Evolutionary conservation across 352 stramenopile species (phyloP), one percentile per base, ranked within the genome.

Genomic region (Phytophthora sojae): DNA sequence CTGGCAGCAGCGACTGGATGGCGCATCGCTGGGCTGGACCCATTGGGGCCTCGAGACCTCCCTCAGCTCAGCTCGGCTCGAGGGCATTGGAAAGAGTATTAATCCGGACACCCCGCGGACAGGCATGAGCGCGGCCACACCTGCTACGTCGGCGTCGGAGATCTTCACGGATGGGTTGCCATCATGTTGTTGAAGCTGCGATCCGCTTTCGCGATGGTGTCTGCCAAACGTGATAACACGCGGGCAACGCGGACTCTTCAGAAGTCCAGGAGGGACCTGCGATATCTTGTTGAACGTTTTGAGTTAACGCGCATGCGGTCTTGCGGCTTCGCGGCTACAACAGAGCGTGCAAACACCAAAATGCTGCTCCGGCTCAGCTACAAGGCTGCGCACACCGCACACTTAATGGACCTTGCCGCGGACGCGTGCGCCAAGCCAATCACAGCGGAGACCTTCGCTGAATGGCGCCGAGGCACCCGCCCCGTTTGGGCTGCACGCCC

Each of bases 371-470:
- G 61, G 61, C 67, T 74, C 67, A 73, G 61, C 30, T 6, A 23
- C 52, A 39, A 64, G 37, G 45, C 39, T 56, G 25, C 30, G 30
- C 30, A 37, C 30, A 21, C 21, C 21, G 21, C 26, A 37, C 37
- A 64, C 17, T 26, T 47, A 25, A 21, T 66, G 25, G n/a, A 19
- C 12, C 17, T 2, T 21, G 39, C 35, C 44, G 61, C 14, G 19
- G 23, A 37, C 55, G 32, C 67, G 67, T 75, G 67, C 15, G 42
- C 17, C 14, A 75, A 42, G 39, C 67, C 67, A 75, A 75, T 75
- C 55, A 67, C 17, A 67, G 57, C 56, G 50, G 42, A 67, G 17
- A 59, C 39, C 61, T 21, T 21, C n/a, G 39, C 42, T 30, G 61
- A 75, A 42, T 67, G 67, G 61, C 17, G 49, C 26, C 55, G 50